Base-by-base conservation (phyloP, 2,329 filamentous ascomycete species). In the Aspergillus pseudoterreus region DNA sequence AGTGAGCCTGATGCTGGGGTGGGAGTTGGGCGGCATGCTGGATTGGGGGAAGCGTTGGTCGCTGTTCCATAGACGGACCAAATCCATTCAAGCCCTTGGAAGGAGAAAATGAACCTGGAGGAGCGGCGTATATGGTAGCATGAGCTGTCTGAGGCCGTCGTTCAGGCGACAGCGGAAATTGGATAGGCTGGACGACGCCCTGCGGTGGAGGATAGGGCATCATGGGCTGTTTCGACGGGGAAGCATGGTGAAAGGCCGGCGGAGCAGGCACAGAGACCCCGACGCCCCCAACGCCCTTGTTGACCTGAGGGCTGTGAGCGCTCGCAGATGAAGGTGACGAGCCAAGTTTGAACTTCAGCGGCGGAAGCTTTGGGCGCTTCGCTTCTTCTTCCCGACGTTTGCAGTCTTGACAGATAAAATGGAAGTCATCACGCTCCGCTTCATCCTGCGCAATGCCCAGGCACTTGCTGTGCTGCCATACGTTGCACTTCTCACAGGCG, bases 391-490 rank as follows among this genome's bases (percentile, higher is more conserved):
- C 82, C 52, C 83, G 85, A 14, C 80, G 83, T 60, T 82, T 84
- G 75, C 94, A 99, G 44, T 86, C 84, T 32, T 76, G 76, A 73
- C 92, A 97, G 57, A 96, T 71, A 64, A 96, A 96, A 55, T 89
- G 85, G 63, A 97, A 97, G 58, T 95, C 88, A 1, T 90, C 84
- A 43, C 85, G 80, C 57, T 96, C 92, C 0, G 91, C 92, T 56
- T 92, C 87, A 53, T 81, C 75, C 62, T 95, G 82, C 43, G 82
- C 81, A 57, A 97, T 88, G 38, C 86, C 87, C 53, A 96, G 82
- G 66, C 94, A 99, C 63, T 88, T 90, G 77, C 91, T 95, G 67
- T 99, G 94, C 68, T 97, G 92, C 94, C 94, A 99, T 44, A 95
- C 86, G 66, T 87, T 95, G 76, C 94, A 99, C 59, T 80, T 85